Percentiles rank a stretch among this genome's conserved stretches.
Conservation (phyloP, 805 yeast species). For the Zygoascus ofunaensis region DNA sequence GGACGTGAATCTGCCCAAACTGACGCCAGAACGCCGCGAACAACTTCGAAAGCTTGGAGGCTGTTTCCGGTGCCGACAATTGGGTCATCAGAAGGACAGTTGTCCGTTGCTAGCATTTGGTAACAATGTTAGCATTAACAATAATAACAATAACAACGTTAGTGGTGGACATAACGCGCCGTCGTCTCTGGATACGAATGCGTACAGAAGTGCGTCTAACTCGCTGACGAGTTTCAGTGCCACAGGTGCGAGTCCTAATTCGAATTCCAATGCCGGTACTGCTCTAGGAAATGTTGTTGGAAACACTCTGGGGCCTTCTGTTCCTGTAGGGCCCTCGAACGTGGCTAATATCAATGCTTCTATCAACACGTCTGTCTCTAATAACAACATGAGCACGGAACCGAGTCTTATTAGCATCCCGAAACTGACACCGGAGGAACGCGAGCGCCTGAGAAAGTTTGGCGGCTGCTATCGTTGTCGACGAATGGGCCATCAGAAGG, state of each 20-base stretch:
- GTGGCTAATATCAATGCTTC: too few species aligned
- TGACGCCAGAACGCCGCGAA: slow-evolving; percentile 3
- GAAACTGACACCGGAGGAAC: slow-evolving; percentile 4
- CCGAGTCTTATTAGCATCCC: slow-evolving; percentile 1
- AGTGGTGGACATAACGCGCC: background rate
- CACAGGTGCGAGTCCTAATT: too few species aligned
- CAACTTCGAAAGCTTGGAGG: slow-evolving; percentile 1
- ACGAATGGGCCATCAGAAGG: slow-evolving; percentile 5
- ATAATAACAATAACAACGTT: background rate
- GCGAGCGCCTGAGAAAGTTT: background rate
- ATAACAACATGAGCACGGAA: too few species aligned
- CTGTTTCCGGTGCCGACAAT: slow-evolving; percentile 4
- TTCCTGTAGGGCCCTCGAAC: too few species aligned
- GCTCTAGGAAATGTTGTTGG: too few species aligned
- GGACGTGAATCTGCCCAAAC: slow-evolving; percentile 2
- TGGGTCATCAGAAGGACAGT: slow-evolving; percentile 5
- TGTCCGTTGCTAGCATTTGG: slow-evolving; percentile 2
- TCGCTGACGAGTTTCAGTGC: too few species aligned
- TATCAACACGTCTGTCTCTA: too few species aligned
- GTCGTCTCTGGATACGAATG: too few species aligned
- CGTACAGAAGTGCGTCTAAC: too few species aligned
- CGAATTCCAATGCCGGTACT: too few species aligned
- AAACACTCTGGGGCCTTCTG: too few species aligned
- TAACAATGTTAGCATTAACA: slow-evolving; percentile 1
- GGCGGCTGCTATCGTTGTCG: slow-evolving; percentile 6